Base-by-base conservation (phyloP, 352 stramenopile genomes). In the Pythium utonaiense region DNA sequence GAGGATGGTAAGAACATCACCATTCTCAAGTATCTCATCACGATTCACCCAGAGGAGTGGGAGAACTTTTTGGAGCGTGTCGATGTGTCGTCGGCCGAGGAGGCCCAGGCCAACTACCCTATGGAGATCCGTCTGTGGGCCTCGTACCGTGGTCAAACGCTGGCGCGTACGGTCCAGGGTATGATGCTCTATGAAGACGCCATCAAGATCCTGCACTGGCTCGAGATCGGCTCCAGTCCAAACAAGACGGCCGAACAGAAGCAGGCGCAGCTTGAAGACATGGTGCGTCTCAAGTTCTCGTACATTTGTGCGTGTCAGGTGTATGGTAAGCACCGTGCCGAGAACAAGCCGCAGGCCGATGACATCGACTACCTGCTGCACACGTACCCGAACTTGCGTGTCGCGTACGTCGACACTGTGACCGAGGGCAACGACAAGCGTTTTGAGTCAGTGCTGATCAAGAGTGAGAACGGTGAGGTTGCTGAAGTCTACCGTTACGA, bases 181-280 rank as follows among this genome's bases (percentile, higher is more conserved):
- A 92, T 94, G 82, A 92, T 92, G 82, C 80, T 92, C 69, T 94
- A 94, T 49, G 82, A 92, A 61, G 83, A 92, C 53, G 83, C 83
- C 21, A 91, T 94, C 60, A 94, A 92, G 70, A 91, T 94, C 50
- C 36, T 93, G 28, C 83, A 93, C 63, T 93, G 83, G 83, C 60
- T 93, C 47, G 83, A 93, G 54, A 91, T 93, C 53, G 83, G 83
- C 14, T 90, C 82, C 12, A 87, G 67, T 19, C 68, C 77, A 6
- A 77, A 78, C 53, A 86, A 86, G 55, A 71, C 63, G 1, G 80
- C 75, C 0, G 83, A 91, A 44, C 80, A 91, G 71, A 93, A 93
- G 73, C 81, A 91, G 48, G 67, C 61, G 24, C 83, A 91, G 49
- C 45, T 93, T 30, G 75, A 93, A 63, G 83, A 93, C 42, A 93